Evolutionary conservation across 495 filamentous ascomycete species (phyloP).

Genomic region (Pyronema domesticum): DNA sequence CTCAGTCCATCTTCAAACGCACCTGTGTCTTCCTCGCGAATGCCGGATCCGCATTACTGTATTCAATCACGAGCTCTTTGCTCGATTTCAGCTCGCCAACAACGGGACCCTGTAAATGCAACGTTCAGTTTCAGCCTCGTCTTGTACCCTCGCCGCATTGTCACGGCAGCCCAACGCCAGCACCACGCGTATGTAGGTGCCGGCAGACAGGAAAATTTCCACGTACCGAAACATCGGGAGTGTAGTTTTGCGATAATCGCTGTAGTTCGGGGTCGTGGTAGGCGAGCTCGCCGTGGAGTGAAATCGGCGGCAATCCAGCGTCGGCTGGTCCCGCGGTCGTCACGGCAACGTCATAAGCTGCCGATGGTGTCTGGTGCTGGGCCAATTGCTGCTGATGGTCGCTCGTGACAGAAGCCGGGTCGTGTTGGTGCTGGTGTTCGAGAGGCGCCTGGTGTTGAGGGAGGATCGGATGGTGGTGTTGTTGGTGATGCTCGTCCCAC

Average conservation of each 20-base stretch:
- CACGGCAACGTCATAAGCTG: neutral
- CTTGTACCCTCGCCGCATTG: neutral
- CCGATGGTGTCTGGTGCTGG: neutral
- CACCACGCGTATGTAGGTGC: conserved; percentile 5
- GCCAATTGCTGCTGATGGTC: neutral
- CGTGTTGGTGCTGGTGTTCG: neutral
- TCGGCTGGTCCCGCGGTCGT: conserved; percentile 4
- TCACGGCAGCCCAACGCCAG: conserved; percentile 2
- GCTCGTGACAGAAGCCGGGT: no score
- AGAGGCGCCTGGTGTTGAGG: neutral
- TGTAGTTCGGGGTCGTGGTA: conserved; percentile 36
- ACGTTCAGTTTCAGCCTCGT: conserved; percentile 14
- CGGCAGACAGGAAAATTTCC: neutral
- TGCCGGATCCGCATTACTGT: conserved; percentile 74
- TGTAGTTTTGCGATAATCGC: conserved; percentile 42
- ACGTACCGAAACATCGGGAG: conserved; percentile 47
- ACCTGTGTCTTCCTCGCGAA: conserved; percentile 76
- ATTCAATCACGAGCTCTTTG: conserved; percentile 64
- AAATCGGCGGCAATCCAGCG: conserved; percentile 15
- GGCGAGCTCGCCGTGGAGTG: conserved; percentile 14
- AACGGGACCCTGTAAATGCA: conserved; percentile 48
- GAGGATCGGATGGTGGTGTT: neutral
- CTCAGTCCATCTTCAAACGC: conserved; percentile 10
- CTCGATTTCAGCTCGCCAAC: conserved; percentile 65
- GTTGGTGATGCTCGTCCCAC: neutral